These are phyloP conservation scores for Globisporangium cylindrosporum DNA, from an alignment of 352 stramenopile species.

Conservation along the genomic window DNA sequence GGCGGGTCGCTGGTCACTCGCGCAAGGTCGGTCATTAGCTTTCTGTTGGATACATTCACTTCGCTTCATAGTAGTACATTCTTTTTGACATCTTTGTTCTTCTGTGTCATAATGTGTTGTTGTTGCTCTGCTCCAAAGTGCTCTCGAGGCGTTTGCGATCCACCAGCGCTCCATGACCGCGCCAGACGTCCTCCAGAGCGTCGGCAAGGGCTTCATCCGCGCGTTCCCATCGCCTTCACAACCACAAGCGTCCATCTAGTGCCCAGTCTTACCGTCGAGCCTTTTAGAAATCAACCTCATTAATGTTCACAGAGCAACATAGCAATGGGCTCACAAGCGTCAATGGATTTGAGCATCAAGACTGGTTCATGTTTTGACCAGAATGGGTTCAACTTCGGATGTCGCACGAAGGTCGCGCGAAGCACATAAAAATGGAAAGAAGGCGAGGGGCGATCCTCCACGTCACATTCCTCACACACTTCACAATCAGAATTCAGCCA, in stretches of 20 bases:
- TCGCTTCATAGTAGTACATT: too few relatives aligned
- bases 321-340: background rate
- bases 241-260: slow-evolving; percentile 6
- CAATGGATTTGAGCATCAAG: background rate
- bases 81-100: background rate
- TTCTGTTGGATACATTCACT: background rate
- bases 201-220: slow-evolving; percentile 57
- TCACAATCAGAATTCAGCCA: slow-evolving; percentile 2
- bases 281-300: background rate
- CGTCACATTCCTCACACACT: slow-evolving; percentile 7
- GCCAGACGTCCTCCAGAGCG: slow-evolving; percentile 69
- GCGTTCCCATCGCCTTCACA: slow-evolving; percentile 27
- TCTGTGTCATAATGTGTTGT: background rate
- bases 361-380: background rate
- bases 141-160: slow-evolving; percentile 57
- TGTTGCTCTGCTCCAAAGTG: slow-evolving; percentile 20
- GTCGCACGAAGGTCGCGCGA: slow-evolving; percentile 11
- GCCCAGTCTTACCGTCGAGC: background rate
- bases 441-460: slow-evolving; percentile 2
- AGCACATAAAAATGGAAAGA: slow-evolving; percentile 14
- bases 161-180: slow-evolving; percentile 82
- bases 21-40: slow-evolving; percentile 39
- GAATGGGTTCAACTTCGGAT: background rate
- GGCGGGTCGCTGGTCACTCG: slow-evolving; percentile 81
- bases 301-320: background rate